A percentile compares a stretch with the other conserved stretches of the same genome.
These are phyloP conservation scores for Tulasnella calospora DNA, from an alignment of 768 basidiomycete species.

Conservation along the genomic window DNA sequence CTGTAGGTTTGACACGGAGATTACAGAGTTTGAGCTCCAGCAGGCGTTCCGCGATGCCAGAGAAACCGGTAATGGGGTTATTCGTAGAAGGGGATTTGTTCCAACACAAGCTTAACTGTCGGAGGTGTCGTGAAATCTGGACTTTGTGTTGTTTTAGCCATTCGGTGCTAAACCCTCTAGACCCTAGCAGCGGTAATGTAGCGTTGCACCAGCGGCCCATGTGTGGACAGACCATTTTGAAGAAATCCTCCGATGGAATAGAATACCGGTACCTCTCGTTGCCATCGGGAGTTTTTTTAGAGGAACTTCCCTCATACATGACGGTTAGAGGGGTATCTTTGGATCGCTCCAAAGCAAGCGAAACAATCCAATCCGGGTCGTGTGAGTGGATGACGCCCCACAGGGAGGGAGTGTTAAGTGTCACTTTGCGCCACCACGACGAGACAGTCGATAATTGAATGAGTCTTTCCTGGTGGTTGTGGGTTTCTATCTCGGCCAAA, in stretches of 20 bases:
- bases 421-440: background rate
- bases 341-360: background rate
- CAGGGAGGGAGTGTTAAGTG: background rate
- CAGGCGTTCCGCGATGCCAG: too few species aligned
- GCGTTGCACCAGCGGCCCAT: background rate
- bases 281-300: background rate
- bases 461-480: background rate
- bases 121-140: background rate
- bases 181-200: background rate
- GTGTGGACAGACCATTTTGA: background rate
- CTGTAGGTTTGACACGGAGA: background rate
- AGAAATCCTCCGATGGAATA: background rate
- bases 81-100: too few species aligned
- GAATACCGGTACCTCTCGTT: background rate
- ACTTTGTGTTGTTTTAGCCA: background rate
- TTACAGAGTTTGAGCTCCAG: background rate
- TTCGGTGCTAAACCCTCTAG: background rate
- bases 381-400: background rate
- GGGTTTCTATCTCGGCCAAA: background rate
- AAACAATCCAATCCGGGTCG: background rate
- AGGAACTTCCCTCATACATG: background rate
- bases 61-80: too few species aligned
- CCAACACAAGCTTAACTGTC: too few species aligned
- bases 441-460: background rate
- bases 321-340: background rate